A percentile compares a stretch with the other conserved stretches of the same genome.
These are phyloP conservation scores for Sequoia sempervirens DNA, from an alignment of 75 land plant species.

Conservation along the genomic window DNA sequence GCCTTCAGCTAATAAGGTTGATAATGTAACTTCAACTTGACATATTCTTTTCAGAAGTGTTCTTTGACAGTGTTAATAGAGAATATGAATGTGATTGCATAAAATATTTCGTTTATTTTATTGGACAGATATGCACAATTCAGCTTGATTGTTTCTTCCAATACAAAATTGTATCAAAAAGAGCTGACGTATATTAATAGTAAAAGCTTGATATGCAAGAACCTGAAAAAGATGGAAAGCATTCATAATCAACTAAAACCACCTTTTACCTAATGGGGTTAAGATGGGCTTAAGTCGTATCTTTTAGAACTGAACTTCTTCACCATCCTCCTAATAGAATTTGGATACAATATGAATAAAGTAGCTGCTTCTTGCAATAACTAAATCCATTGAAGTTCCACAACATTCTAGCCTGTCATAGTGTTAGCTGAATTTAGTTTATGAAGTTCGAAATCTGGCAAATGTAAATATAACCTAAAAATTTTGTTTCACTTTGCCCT, in stretches of 20 bases:
- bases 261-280: background rate
- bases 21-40: background rate
- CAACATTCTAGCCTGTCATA: background rate
- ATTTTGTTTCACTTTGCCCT: too few relatives aligned
- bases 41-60: background rate
- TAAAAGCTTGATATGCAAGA: background rate
- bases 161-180: background rate
- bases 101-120: too few relatives aligned
- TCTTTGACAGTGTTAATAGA: background rate
- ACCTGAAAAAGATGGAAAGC: background rate
- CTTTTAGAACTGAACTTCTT: background rate
- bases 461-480: too few relatives aligned
- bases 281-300: background rate
- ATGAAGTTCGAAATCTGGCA: too few relatives aligned
- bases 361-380: background rate
- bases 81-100: background rate
- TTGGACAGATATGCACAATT: background rate
- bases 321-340: background rate
- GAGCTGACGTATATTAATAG: background rate
- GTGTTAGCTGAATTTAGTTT: too few relatives aligned
- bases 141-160: background rate
- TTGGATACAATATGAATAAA: background rate
- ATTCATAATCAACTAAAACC: background rate
- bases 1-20: slow-evolving; percentile 18
- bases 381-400: background rate